phyloP scores from a whole-genome alignment of 257 asterid species.

The Ehretia macrophylla region DNA sequence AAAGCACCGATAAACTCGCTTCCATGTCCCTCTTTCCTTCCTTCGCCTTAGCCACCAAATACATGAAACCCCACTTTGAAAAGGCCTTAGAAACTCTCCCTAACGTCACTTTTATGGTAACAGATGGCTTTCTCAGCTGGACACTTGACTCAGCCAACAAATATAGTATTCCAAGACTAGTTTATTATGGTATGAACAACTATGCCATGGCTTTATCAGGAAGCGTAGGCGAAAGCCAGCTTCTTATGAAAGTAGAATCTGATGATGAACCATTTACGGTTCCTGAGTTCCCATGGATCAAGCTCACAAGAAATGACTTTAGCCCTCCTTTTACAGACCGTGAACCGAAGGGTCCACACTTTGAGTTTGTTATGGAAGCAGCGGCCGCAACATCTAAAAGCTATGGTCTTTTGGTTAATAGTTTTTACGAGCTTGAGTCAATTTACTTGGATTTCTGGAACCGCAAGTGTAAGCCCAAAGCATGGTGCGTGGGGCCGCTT shows the following conservation, averaged over 20 bases:
- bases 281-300: conserved; percentile 41
- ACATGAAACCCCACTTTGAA: conserved; percentile 57
- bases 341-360: conserved; percentile 24
- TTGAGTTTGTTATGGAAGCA: background rate
- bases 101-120: conserved; percentile 32
- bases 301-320: conserved; percentile 49
- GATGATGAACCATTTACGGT: conserved; percentile 31
- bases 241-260: background rate
- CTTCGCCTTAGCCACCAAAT: conserved; percentile 17
- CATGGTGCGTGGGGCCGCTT: conserved; percentile 56
- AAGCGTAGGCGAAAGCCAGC: conserved; percentile 13
- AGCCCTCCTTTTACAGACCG: conserved; percentile 20
- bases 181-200: conserved; percentile 42
- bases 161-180: conserved; percentile 46
- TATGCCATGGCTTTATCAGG: conserved; percentile 5
- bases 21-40: conserved; percentile 43
- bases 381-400: conserved; percentile 21
- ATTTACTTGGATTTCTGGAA: conserved; percentile 24
- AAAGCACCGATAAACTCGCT: conserved; percentile 68
- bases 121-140: conserved; percentile 74
- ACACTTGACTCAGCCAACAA: conserved; percentile 43
- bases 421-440: conserved; percentile 53
- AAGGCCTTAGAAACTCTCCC: conserved; percentile 22
- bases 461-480: background rate
- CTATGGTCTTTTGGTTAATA: conserved; percentile 51